These are phyloP conservation scores for Daldinia sp. DNA, from an alignment of 2,329 filamentous ascomycete genomes.

Conservation along the genomic window DNA sequence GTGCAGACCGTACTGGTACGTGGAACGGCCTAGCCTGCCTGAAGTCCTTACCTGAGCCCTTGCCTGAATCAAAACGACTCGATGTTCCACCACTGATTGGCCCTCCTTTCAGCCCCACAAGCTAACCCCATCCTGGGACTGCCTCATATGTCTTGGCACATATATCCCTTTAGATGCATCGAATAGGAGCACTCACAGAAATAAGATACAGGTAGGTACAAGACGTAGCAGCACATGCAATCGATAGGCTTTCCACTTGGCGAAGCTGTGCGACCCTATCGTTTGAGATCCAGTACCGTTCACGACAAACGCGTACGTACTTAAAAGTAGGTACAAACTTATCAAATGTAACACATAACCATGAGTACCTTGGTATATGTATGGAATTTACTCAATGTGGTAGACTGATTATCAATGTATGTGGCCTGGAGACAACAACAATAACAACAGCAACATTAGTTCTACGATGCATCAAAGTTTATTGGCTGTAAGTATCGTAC, in stretches of 20 bases:
- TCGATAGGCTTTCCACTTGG: constrained; percentile 35
- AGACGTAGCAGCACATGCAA: constrained; percentile 13
- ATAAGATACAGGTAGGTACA: no score
- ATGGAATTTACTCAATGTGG: no score
- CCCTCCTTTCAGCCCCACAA: constrained; percentile 34
- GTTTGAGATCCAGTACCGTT: constrained; percentile 19
- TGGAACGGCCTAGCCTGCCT: constrained; percentile 36
- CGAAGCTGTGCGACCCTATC: constrained; percentile 39
- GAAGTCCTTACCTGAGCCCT: constrained; percentile 11
- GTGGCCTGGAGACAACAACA: no score
- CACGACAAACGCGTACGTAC: not conserved
- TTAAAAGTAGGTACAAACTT: not conserved
- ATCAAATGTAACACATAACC: not conserved
- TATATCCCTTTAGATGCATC: constrained; percentile 29
- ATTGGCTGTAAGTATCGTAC: not conserved
- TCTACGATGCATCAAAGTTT: not conserved
- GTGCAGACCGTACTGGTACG: not conserved
- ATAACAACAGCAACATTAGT: not conserved
- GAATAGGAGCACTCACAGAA: constrained; percentile 12
- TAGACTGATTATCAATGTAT: no score
- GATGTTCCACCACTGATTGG: constrained; percentile 42
- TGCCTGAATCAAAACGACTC: constrained; percentile 28
- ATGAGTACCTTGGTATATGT: no score
- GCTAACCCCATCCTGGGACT: constrained; percentile 17
- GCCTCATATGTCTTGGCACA: constrained; percentile 19